Evolutionary conservation across 108 stramenopile genomes (phyloP), one percentile per base, ranked within the genome.

Genomic region (Cyclotella baltica): DNA sequence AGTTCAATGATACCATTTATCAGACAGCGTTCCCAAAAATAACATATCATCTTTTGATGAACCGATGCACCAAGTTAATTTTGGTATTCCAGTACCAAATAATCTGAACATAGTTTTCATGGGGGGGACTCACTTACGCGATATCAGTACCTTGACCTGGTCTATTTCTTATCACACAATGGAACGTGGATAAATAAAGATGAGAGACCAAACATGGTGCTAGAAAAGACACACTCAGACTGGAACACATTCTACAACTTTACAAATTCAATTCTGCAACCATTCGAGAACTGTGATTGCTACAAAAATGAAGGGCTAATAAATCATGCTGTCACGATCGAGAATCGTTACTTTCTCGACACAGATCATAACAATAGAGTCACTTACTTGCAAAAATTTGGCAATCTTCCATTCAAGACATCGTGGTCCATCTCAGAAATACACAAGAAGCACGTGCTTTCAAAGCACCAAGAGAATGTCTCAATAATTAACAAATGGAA

Each of bases 201-300:
- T 35, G 59, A 52, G 4, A 37, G 28, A 38, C 62, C 46, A 65
- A 62, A 59, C 73, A 75, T 75, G 59, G 64, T 65, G 18, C 13
- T 55, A 38, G n/a, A 66, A 50, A 50, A 69, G 53, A 65, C 70
- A n/a, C 40, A 66, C 34, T 25, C 62, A 0, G 71, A 69, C 40
- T 85, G 84, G 84, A 77, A 77, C 37, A 53, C 75, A 16, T 81
- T 76, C 38, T 81, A 70, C 34, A 50, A 56, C 16, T 79, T 70
- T 55, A 76, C 84, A 29, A 78, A 81, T 69, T 22, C 31, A 4
- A 62, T 67, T 23, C 63, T 86, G 61, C 29, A 63, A 52, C 61
- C 72, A 8, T 46, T 35, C 16, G 81, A 86, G 62, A 53, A 23
- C 1, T 82, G 85, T 57, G 77, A 86, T 66, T 86, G 81, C 65